These are phyloP conservation scores for Solanum pinnatisectum DNA, from an alignment of 257 asterid genomes.

Conservation along the genomic window DNA sequence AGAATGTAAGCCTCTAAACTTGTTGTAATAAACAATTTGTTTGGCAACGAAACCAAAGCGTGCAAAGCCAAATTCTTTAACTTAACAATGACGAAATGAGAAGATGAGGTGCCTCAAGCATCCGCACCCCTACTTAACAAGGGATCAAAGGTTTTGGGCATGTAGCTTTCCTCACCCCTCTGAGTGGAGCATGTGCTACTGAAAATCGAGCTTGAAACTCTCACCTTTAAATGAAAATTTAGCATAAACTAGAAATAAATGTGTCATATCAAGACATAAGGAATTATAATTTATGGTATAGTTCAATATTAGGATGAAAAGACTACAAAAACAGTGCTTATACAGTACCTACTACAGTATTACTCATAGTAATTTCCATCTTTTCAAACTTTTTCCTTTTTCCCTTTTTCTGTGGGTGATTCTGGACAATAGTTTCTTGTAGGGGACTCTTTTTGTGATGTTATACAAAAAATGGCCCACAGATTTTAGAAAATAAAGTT, in stretches of 20 bases:
- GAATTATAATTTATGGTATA: not conserved
- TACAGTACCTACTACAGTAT: not conserved
- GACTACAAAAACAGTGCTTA: not conserved
- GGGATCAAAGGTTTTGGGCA: not conserved
- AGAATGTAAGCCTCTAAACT: not conserved
- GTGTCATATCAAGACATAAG: not conserved
- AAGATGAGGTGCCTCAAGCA: not conserved
- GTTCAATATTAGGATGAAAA: not conserved
- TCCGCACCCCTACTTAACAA: no score
- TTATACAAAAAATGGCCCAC: not conserved
- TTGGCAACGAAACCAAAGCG: not conserved
- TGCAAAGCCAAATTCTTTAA: not conserved
- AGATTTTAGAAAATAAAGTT: constrained; percentile 1
- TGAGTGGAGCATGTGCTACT: not conserved
- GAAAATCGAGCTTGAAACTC: not conserved
- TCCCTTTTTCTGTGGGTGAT: not conserved
- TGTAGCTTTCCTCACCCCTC: not conserved
- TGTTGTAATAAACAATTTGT: not conserved
- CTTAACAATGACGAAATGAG: not conserved
- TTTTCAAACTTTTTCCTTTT: not conserved
- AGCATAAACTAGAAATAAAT: not conserved
- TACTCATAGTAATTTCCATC: not conserved
- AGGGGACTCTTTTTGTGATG: not conserved
- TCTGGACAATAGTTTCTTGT: not conserved
- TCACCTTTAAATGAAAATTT: not conserved